A percentile compares a stretch with the other conserved stretches of the same genome.
Conservation (phyloP, 2,329 filamentous ascomycete genomes). For the Cercospora sojina region DNA sequence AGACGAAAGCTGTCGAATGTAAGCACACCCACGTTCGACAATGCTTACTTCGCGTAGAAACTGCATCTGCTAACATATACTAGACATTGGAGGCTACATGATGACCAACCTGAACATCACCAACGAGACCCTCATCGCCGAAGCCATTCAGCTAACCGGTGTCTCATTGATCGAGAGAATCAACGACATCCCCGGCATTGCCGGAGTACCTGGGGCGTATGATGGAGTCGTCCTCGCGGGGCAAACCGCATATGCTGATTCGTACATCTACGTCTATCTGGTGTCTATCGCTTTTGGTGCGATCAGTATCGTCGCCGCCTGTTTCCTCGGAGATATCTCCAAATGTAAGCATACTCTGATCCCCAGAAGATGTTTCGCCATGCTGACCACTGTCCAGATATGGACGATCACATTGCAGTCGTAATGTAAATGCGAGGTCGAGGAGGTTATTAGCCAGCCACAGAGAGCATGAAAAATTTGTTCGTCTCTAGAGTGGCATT, state of each 20-base stretch:
- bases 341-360: conserved; percentile 29
- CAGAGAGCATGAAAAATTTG: background rate
- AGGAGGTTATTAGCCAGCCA: background rate
- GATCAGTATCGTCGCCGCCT: conserved; percentile 31
- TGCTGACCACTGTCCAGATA: conserved; percentile 9
- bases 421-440: background rate
- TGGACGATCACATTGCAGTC: conserved; percentile 18
- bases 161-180: conserved; percentile 54
- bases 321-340: conserved; percentile 37
- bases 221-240: conserved; percentile 30
- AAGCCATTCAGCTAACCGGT: conserved; percentile 55
- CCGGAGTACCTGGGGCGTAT: conserved; percentile 45
- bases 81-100: conserved; percentile 55
- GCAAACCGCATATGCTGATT: conserved; percentile 34
- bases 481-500: background rate
- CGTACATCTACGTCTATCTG: conserved; percentile 35
- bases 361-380: conserved; percentile 42
- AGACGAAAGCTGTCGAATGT: conserved; percentile 40
- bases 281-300: conserved; percentile 35
- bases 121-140: conserved; percentile 42
- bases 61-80: conserved; percentile 6
- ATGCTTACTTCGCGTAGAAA: background rate
- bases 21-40: background rate
- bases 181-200: conserved; percentile 53
- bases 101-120: conserved; percentile 50